A percentile compares a stretch with the other conserved stretches of the same genome.
Evolutionary conservation across 2,329 filamentous ascomycete genomes (phyloP).

Genomic region (Beauveria sp.): DNA sequence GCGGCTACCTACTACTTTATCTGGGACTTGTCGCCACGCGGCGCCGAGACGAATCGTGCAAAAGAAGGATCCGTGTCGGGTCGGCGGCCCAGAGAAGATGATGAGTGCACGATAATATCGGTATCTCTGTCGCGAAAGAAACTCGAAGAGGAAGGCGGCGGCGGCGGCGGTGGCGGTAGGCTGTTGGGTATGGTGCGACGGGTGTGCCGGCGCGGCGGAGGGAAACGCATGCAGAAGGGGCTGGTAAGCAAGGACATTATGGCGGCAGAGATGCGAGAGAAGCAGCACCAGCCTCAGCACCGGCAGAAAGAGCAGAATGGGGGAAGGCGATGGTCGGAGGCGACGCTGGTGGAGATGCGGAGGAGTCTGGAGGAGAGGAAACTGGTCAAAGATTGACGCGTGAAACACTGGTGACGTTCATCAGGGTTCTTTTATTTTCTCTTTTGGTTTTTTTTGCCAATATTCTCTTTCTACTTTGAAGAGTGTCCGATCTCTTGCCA

Average conservation of each 20-base stretch:
- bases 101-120: neutral
- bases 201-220: too few relatives aligned
- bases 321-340: neutral
- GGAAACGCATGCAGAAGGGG: neutral
- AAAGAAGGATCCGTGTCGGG: too few relatives aligned
- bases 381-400: neutral
- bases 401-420: neutral
- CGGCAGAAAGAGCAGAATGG: neutral
- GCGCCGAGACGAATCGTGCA: neutral
- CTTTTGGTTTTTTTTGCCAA: neutral
- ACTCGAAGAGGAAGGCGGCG: neutral
- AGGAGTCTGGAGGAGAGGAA: neutral
- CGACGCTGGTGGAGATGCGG: neutral
- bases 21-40: neutral
- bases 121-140: neutral
- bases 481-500: neutral
- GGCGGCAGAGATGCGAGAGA: neutral
- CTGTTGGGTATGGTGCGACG: neutral
- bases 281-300: neutral
- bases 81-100: neutral
- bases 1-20: constrained; percentile 4
- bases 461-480: neutral
- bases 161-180: neutral
- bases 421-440: neutral
- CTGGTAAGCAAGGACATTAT: neutral